Conservation (phyloP, 148 eudicot genomes). For the Chenopodium berlandieri region DNA sequence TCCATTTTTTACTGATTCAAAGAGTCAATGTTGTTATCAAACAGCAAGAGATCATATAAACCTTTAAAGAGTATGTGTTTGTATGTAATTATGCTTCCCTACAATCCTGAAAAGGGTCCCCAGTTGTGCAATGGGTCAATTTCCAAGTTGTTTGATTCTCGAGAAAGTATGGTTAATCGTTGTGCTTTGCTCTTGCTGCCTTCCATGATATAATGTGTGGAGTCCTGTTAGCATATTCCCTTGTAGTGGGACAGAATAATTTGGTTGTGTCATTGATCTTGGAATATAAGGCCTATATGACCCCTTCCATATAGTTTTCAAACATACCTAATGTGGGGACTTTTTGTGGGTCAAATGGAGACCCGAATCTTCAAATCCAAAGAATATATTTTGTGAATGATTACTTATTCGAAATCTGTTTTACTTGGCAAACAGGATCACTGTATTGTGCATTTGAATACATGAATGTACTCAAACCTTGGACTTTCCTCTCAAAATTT, state of each 20-base stretch:
- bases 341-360: background rate
- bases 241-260: conserved; percentile 7
- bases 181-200: background rate
- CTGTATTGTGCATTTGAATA: background rate
- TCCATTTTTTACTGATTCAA: background rate
- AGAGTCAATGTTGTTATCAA: background rate
- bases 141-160: background rate
- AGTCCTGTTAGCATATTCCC: background rate
- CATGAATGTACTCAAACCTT: too few relatives aligned
- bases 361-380: background rate
- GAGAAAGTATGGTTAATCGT: background rate
- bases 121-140: background rate
- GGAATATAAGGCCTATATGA: background rate
- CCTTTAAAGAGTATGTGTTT: background rate
- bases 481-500: too few relatives aligned
- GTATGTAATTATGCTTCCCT: background rate
- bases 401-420: background rate
- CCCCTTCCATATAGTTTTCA: background rate
- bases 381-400: background rate
- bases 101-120: conserved; percentile 1
- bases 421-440: background rate
- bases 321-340: background rate
- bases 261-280: background rate
- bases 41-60: background rate
- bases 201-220: background rate